Base-by-base conservation (phyloP, 2,329 filamentous ascomycete genomes). In the Magnaporthiopsis rhizophila region DNA sequence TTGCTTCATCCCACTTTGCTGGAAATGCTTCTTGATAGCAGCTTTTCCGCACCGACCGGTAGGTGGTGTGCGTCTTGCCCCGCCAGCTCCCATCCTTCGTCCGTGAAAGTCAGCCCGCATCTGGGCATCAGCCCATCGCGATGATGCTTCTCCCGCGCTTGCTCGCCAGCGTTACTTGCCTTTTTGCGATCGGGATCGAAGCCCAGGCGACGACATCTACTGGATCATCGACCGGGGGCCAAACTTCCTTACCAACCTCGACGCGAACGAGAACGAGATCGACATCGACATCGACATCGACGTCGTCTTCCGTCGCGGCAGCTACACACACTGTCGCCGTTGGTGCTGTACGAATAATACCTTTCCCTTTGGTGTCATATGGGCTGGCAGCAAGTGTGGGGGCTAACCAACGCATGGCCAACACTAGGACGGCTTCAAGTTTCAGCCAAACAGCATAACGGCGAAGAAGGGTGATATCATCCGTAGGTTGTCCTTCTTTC, bases 401-500 rank as follows among this genome's bases (percentile, higher is more conserved):
- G 21, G 45, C 45, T 53, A 53, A 53, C 18, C 18, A n/a, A 8
- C n/a, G 21, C 45, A n/a, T 53, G 18, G 21, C 7, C 21, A 21
- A 53, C 36, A 38, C 70, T 28, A 74, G 71, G 71, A 71, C 21
- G 72, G 71, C 12, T 72, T 72, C 66, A 71, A 71, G 62, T 80
- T 79, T 62, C 67, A 64, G 0, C 79, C 79, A 0, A 69, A 74
- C 62, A 64, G 71, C 61, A 64, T 74, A 1, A 70, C 67, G 13
- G 79, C 77, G 2, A 69, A 72, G n/a, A 71, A 81, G 34, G 82
- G 83, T 7, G 81, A 84, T 69, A 74, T 77, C 6, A 75, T 85
- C 58, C 72, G 79, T 81, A 68, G 65, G 74, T 70, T n/a, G 57
- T 21, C 2, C 36, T 56, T 36, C 21, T 56, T 45, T 21, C 24